These are phyloP conservation scores for Elsinoe perseae DNA, from an alignment of 2,329 filamentous ascomycete genomes.

Conservation along the genomic window DNA sequence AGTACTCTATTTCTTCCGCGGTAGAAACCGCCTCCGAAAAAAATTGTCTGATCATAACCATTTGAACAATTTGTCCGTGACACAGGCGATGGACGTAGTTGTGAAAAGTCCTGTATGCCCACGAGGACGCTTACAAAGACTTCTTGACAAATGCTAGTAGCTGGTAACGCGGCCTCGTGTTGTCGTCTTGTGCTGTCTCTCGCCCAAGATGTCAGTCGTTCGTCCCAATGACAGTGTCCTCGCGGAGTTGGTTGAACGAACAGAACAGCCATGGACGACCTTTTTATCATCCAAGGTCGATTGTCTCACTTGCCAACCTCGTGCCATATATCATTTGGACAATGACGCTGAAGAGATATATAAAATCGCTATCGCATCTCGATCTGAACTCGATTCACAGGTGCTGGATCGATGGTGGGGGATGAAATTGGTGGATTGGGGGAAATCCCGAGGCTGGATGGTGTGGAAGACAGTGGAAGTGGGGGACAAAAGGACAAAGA, in stretches of 20 bases:
- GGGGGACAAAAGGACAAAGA: not conserved
- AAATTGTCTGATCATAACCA: not conserved
- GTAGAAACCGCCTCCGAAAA: not conserved
- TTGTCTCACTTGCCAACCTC: constrained; percentile 11
- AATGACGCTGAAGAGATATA: not conserved
- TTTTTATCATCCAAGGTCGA: constrained; percentile 13
- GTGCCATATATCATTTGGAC: constrained; percentile 5
- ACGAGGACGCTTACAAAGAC: not conserved
- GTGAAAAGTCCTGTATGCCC: not conserved
- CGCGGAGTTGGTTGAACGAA: not conserved
- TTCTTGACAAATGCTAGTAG: not conserved
- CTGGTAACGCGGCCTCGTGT: not conserved
- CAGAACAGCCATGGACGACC: constrained; percentile 1
- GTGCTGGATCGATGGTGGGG: not conserved
- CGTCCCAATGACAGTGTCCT: not conserved
- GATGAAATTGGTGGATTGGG: too few relatives aligned
- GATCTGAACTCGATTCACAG: constrained; percentile 1
- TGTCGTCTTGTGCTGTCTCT: not conserved
- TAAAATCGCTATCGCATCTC: not conserved
- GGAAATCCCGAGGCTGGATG: constrained; percentile 4
- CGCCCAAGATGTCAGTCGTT: not conserved
- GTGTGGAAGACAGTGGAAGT: not conserved
- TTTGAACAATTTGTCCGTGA: not conserved
- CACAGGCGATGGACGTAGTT: not conserved
- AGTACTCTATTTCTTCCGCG: not conserved